Base-by-base conservation (phyloP, 305 asterid species). In the Lippia alba region DNA sequence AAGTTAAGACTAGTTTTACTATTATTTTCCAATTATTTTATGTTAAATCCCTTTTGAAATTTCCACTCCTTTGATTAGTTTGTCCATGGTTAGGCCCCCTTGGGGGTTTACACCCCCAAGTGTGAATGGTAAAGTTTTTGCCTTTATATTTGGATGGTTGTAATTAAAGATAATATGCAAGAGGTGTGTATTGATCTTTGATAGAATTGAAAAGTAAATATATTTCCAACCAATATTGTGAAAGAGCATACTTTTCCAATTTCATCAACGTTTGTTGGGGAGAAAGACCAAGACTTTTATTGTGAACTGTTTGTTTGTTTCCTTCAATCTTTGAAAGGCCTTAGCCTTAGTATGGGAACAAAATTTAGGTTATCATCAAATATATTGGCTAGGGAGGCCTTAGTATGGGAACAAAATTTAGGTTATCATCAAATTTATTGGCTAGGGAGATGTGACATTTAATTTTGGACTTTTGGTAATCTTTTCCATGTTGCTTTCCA, bases 111-210 rank as follows among this genome's bases (percentile, higher is more conserved):
- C 2, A 24, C 30, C 30, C 30, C 30, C 30, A 24, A 24, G 51
- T 44, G 50, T 30, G 3, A 24, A 32, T 36, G 68, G 24, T 51
- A 16, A 59, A 36, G 8, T 14, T 48, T 30, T 66, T 60, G 57
- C 19, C 30, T 55, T 61, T 5, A 44, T 19, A 2, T 15, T 65
- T 49, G 84, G 48, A 76, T 80, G 80, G 78, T 61, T 53, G 80
- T 54, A 1, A 60, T 7, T 40, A 55, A 64, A 69, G 80, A 77
- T 75, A 72, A 79, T 59, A 69, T 54, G 80, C 56, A 63, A 44
- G 12, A 54, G 64, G 57, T 12, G 19, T 50, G 6, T 30, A 15
- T 59, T 51, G 7, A 24, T 65, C 30, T 70, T 50, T 51, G 12
- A 24, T 16, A 19, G 46, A 19, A 17, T 12, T 10, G 1, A 45